A percentile compares a stretch with the other conserved stretches of the same genome.
phyloP scores from a whole-genome alignment of 169 alveolate species.

The Eimeria sp. region DNA sequence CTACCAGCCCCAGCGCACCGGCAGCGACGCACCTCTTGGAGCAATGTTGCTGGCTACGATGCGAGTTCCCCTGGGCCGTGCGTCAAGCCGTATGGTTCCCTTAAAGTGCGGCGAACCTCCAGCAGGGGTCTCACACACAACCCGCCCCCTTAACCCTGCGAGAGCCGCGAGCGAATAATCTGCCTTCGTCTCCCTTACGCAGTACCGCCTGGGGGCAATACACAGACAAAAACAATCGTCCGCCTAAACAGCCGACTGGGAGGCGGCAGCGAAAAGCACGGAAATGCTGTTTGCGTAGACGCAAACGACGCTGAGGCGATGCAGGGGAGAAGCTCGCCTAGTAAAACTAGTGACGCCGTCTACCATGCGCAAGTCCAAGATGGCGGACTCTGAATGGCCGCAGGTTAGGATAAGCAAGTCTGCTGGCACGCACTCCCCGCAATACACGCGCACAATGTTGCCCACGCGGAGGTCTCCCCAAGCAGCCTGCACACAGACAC shows the following conservation, averaged over 20 bases:
- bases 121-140: slow-evolving; percentile 34
- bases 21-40: slow-evolving; percentile 42
- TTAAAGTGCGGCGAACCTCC: slow-evolving; percentile 33
- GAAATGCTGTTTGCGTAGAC: background rate
- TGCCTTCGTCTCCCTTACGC: slow-evolving; percentile 55
- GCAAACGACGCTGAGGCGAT: background rate
- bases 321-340: background rate
- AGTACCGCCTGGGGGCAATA: slow-evolving; percentile 15
- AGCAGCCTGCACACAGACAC: slow-evolving; percentile 75
- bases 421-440: slow-evolving; percentile 95
- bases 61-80: slow-evolving; percentile 63
- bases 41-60: slow-evolving; percentile 55
- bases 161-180: slow-evolving; percentile 60
- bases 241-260: background rate
- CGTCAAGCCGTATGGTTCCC: slow-evolving; percentile 65
- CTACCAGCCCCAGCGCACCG: background rate
- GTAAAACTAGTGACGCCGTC: slow-evolving; percentile 48
- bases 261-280: background rate
- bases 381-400: slow-evolving; percentile 83
- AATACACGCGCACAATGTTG: slow-evolving; percentile 93
- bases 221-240: background rate
- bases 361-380: slow-evolving; percentile 42
- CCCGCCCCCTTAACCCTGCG: slow-evolving; percentile 61
- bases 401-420: slow-evolving; percentile 95
- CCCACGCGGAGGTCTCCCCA: slow-evolving; percentile 96